Conservation (phyloP, 352 stramenopile species). For the Halophytophthora polymorphica region DNA sequence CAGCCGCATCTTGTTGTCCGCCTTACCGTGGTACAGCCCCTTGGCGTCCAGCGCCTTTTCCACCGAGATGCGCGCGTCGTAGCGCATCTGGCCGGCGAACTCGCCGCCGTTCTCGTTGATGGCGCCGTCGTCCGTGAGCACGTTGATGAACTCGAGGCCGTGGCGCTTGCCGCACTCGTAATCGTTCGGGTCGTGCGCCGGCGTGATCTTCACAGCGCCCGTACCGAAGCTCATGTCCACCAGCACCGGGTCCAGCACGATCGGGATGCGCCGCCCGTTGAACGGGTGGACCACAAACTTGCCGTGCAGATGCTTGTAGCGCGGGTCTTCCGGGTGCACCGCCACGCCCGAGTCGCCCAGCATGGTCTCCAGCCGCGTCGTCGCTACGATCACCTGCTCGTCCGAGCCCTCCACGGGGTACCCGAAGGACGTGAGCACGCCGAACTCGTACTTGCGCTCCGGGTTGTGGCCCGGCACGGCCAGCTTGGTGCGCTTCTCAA, state of each 20-base stretch:
- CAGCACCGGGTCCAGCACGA: conserved; percentile 94
- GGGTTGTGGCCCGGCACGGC: conserved; percentile 95
- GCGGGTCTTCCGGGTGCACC: conserved; percentile 97
- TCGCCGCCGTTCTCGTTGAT: conserved; percentile 94
- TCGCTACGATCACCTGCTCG: conserved; percentile 80
- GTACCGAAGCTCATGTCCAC: conserved; percentile 99
- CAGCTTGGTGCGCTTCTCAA: conserved; percentile 95
- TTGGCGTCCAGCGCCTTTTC: conserved; percentile 93
- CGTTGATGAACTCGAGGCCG: conserved; percentile 97
- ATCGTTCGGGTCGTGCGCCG: conserved; percentile 98
- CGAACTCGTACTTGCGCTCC: conserved; percentile 98
- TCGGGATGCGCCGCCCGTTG: conserved; percentile 95
- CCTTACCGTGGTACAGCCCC: conserved; percentile 95
- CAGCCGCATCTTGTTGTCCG: conserved; percentile 98
- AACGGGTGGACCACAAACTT: conserved; percentile 99
- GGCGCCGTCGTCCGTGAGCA: conserved; percentile 95
- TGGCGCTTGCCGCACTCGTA: conserved; percentile 98
- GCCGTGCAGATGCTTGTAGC: conserved; percentile 98
- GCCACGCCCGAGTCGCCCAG: conserved; percentile 97
- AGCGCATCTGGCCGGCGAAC: conserved; percentile 87
- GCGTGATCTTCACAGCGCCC: conserved; percentile 99
- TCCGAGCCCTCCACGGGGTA: conserved; percentile 93
- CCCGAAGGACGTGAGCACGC: conserved; percentile 96
- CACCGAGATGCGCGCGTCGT: conserved; percentile 83
- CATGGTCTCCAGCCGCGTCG: conserved; percentile 99